phyloP scores from a whole-genome alignment of 192 early-diverging fungal species.

The Neocallimastix lanati region DNA sequence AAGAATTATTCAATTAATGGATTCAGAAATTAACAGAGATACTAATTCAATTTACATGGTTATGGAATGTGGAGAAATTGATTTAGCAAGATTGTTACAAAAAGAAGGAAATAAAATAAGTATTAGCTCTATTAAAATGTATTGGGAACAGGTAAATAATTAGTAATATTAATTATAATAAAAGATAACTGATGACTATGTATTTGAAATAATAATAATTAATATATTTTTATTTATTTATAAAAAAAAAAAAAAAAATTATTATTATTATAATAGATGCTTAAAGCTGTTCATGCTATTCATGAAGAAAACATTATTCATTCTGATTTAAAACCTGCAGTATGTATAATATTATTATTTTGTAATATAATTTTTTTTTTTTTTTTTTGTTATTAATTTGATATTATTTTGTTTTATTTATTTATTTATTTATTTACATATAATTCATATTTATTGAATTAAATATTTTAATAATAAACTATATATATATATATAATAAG shows the following conservation, averaged over 20 bases:
- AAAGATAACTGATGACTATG: too few species aligned
- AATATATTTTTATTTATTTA: too few species aligned
- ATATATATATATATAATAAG: not conserved
- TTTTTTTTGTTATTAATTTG: too few species aligned
- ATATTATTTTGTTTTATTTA: too few species aligned
- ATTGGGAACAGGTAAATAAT: slow-evolving; percentile 60
- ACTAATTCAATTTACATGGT: slow-evolving; percentile 50
- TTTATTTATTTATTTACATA: too few species aligned
- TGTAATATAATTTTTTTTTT: too few species aligned
- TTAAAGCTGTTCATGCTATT: slow-evolving; percentile 69
- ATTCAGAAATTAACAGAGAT: slow-evolving; percentile 48
- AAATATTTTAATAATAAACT: not conserved
- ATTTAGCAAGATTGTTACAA: slow-evolving; percentile 47
- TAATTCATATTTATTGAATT: too few species aligned
- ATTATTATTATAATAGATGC: slow-evolving; percentile 37
- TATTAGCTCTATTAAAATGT: slow-evolving; percentile 50
- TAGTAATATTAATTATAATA: too few species aligned
- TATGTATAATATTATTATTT: not conserved
- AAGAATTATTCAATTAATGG: slow-evolving; percentile 60
- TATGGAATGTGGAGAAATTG: slow-evolving; percentile 80
- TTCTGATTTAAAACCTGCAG: slow-evolving; percentile 81
- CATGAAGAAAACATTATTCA: slow-evolving; percentile 82
- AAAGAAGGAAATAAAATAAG: slow-evolving; percentile 14
- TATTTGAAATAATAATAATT: too few species aligned
- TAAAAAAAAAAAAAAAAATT: not conserved